These are phyloP conservation scores for Leersia perrieri DNA, from an alignment of 176 grass and related monocot species.

Conservation along the genomic window DNA sequence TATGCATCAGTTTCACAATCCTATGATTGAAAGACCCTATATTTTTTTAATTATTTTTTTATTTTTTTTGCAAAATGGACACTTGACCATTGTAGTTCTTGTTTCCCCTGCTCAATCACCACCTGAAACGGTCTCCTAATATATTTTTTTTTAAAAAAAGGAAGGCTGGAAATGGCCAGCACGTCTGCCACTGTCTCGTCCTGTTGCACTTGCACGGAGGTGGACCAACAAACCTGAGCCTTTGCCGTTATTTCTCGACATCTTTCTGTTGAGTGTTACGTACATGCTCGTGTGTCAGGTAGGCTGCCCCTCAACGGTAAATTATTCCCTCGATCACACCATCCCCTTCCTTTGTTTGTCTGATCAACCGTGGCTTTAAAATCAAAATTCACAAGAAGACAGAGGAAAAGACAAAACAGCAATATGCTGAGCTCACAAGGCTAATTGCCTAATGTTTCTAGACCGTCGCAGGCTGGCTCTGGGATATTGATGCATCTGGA, in stretches of 20 bases:
- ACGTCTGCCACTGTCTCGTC: neutral
- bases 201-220: neutral
- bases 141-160: too few species aligned
- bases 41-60: too few species aligned
- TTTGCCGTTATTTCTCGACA: neutral
- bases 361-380: neutral
- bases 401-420: neutral
- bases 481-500: neutral
- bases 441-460: neutral
- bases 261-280: neutral
- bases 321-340: neutral
- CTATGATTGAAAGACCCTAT: too few species aligned
- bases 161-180: slow-evolving; percentile 1
- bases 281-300: neutral
- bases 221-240: neutral
- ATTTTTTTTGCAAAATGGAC: too few species aligned
- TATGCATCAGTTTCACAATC: too few species aligned
- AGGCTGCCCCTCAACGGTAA: slow-evolving; percentile 25
- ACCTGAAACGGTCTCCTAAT: neutral
- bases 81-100: too few species aligned
- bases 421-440: neutral
- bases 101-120: neutral
- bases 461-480: neutral
- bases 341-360: neutral
- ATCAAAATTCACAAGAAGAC: neutral